phyloP scores from a whole-genome alignment of 2,329 filamentous ascomycete genomes.

The Monilinia polystroma region DNA sequence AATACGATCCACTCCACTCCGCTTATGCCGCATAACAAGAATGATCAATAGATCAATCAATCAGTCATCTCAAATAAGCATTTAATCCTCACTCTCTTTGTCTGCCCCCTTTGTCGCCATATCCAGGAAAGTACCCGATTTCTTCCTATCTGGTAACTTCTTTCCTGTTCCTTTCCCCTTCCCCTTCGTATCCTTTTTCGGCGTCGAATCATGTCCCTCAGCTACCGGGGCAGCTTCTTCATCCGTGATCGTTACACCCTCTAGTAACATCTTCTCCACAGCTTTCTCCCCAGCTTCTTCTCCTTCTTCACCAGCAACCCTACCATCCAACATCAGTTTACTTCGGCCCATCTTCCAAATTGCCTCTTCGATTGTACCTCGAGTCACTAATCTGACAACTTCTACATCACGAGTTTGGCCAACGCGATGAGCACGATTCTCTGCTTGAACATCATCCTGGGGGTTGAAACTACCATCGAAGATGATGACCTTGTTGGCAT shows the following conservation, averaged over 20 bases:
- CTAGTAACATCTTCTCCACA: slow-evolving; percentile 37
- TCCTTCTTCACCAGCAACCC: slow-evolving; percentile 60
- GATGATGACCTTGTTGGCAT: slow-evolving; percentile 95
- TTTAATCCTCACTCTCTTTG: slow-evolving; percentile 12
- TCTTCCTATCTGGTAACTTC: slow-evolving; percentile 14
- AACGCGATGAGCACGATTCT: slow-evolving; percentile 93
- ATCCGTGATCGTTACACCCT: slow-evolving; percentile 28
- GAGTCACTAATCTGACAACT: slow-evolving; percentile 79
- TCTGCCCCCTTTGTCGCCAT: slow-evolving; percentile 18
- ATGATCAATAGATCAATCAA: neutral
- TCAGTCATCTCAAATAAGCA: slow-evolving; percentile 17
- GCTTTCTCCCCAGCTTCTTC: slow-evolving; percentile 35
- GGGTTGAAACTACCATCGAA: slow-evolving; percentile 98
- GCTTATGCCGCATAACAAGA: neutral
- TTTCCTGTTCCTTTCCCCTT: slow-evolving; percentile 17
- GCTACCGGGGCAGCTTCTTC: slow-evolving; percentile 20
- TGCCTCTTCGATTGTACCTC: slow-evolving; percentile 84
- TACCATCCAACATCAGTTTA: slow-evolving; percentile 84
- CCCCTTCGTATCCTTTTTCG: slow-evolving; percentile 17
- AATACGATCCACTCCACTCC: too few relatives aligned
- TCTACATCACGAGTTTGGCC: slow-evolving; percentile 90
- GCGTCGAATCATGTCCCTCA: slow-evolving; percentile 18
- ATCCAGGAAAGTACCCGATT: slow-evolving; percentile 18
- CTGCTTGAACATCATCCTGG: slow-evolving; percentile 96
- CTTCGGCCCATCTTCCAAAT: slow-evolving; percentile 89